These are phyloP conservation scores for Ceratopteris richardii DNA, from an alignment of 75 land plant species.

Conservation along the genomic window DNA sequence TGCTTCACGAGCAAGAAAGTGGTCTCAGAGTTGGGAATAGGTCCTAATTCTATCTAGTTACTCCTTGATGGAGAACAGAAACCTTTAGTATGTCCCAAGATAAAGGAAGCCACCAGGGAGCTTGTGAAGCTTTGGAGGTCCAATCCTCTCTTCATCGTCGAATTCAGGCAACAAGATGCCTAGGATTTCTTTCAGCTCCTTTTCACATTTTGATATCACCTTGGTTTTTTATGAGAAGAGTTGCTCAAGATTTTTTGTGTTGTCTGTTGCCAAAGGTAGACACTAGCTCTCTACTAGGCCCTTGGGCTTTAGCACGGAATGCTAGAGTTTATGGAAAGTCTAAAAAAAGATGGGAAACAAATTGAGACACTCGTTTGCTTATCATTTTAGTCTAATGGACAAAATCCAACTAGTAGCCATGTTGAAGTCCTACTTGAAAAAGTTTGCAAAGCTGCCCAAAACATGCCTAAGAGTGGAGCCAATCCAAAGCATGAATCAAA, in stretches of 20 bases:
- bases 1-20: background rate
- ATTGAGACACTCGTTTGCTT: slow-evolving; percentile 60
- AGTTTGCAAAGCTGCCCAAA: slow-evolving; percentile 33
- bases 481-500: slow-evolving; percentile 40
- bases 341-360: slow-evolving; percentile 52
- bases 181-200: slow-evolving; percentile 88
- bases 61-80: slow-evolving; percentile 32
- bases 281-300: slow-evolving; percentile 72
- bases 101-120: slow-evolving; percentile 57
- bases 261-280: slow-evolving; percentile 77
- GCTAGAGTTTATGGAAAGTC: slow-evolving; percentile 59
- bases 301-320: slow-evolving; percentile 80
- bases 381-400: slow-evolving; percentile 49
- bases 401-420: slow-evolving; percentile 47
- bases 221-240: slow-evolving; percentile 74
- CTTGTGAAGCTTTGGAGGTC: slow-evolving; percentile 66
- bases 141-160: slow-evolving; percentile 10
- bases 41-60: too few relatives aligned
- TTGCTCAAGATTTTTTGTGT: slow-evolving; percentile 66
- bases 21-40: background rate
- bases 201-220: slow-evolving; percentile 68
- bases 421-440: slow-evolving; percentile 51
- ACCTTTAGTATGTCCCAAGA: slow-evolving; percentile 45
- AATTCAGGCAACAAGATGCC: slow-evolving; percentile 47
- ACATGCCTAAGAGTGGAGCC: slow-evolving; percentile 29